Conservation (phyloP, 1,139 yeast genomes). For the Candida pseudoviswanathii region DNA sequence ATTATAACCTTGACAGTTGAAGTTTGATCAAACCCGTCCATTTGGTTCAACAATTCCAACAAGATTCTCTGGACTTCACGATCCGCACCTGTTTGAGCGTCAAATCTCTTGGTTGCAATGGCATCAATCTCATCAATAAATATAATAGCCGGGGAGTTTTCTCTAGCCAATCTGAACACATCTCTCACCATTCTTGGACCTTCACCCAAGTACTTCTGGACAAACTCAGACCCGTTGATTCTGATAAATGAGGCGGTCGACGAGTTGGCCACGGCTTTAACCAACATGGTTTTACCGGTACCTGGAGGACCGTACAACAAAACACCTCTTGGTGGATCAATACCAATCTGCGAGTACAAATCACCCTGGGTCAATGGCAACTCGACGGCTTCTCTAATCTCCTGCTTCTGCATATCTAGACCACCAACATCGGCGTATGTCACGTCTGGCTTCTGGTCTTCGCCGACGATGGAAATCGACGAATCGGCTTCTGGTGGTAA, state of each 20-base stretch:
- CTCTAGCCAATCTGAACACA: conserved; percentile 95
- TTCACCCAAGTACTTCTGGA: conserved; percentile 97
- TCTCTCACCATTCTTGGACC: conserved; percentile 99
- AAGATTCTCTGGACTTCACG: conserved; percentile 98
- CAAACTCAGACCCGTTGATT: conserved; percentile 97
- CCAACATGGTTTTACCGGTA: conserved; percentile 98
- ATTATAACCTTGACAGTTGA: conserved; percentile 95
- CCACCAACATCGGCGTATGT: conserved; percentile 97
- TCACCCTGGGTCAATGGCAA: conserved; percentile 96
- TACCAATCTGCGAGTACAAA: conserved; percentile 94
- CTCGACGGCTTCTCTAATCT: conserved; percentile 97
- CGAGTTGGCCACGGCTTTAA: conserved; percentile 96
- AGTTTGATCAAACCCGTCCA: conserved; percentile 98
- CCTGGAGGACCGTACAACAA: conserved; percentile 98
- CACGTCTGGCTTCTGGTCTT: conserved; percentile 90
- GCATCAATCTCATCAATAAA: conserved; percentile 99
- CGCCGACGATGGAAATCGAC: conserved; percentile 91
- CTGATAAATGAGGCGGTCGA: conserved; percentile 95
- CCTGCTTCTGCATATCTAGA: conserved; percentile 98
- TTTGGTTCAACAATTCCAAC: conserved; percentile 93
- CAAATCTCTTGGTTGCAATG: conserved; percentile 97
- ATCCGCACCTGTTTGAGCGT: conserved; percentile 99
- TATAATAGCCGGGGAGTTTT: conserved; percentile 93
- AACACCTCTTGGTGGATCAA: conserved; percentile 98
- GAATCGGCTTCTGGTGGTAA: conserved; percentile 99